Conservation (phyloP, 129 eudicot species). For the Daucus carota region DNA sequence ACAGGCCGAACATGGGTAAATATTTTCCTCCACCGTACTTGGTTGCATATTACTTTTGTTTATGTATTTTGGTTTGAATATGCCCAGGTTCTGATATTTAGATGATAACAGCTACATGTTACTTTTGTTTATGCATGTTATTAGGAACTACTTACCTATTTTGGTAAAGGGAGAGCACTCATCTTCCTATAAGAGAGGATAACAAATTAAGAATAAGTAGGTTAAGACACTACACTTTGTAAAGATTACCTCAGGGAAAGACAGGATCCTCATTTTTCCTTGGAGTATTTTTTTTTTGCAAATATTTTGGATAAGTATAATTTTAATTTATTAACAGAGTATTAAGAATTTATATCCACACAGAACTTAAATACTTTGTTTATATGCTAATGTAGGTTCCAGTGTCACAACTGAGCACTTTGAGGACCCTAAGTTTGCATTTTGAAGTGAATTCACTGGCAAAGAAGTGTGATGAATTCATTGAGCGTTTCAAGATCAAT, state of each 20-base stretch:
- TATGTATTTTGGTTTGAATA: slow-evolving; percentile 1
- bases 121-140: no score
- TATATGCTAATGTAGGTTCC: slow-evolving; percentile 39
- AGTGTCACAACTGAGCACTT: slow-evolving; percentile 53
- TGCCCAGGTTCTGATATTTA: not conserved
- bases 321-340: not conserved
- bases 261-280: not conserved
- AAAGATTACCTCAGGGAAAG: not conserved
- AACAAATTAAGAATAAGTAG: not conserved
- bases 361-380: not conserved
- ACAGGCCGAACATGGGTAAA: slow-evolving; percentile 71
- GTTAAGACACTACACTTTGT: not conserved
- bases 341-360: not conserved
- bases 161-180: not conserved
- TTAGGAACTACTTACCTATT: not conserved
- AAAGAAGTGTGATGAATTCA: slow-evolving; percentile 73
- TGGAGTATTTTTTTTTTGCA: not conserved
- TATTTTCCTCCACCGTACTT: slow-evolving; percentile 5
- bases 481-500: slow-evolving; percentile 65
- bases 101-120: not conserved
- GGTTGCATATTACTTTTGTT: not conserved
- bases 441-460: slow-evolving; percentile 66
- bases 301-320: not conserved
- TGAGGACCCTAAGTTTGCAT: slow-evolving; percentile 53
- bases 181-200: not conserved